Base-by-base conservation (phyloP, 2,329 filamentous ascomycete species). In the Fusarium foetens region DNA sequence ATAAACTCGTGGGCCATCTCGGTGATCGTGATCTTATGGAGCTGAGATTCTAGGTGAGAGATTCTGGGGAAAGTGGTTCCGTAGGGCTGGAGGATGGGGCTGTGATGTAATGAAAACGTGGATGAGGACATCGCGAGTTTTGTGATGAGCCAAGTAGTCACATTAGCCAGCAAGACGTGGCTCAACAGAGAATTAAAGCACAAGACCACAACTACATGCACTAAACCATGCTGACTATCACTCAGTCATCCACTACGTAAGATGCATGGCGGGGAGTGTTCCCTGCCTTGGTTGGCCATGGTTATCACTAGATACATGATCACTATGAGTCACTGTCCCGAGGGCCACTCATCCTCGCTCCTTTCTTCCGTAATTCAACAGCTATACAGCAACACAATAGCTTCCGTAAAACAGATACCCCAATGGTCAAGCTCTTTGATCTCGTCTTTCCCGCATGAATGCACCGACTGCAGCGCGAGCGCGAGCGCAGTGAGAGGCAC, bases 1-100 rank as follows among this genome's bases (percentile, higher is more conserved):
- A 60, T 55, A 73, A 43, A 49, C 62, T 71, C 62, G 70, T 73
- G 62, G 70, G 54, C 53, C 62, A 38, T 70, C 43, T 43, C 38
- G 21, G 7, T 33, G 55, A 54, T 63, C 41, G 8, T 16, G 66
- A 38, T 71, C 25, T 45, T 33, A 59, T 35, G 21, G 33, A 27
- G 42, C 16, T 52, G 19, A 19, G 17, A 35, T 41, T 41, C 25
- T 46, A 14, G 29, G 29, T 27, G 55, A 29, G 41, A 62, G n/a
- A 66, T 25, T 55, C 45, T 55, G 55, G 65, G 68, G 55, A 59
- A 62, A 16, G 39, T 46, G 53, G 70, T 4, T 57, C 49, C 25
- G 29, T 54, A 62, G 54, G 62, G 58, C 62, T 70, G 62, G 19
- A 12, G 19, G 7, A 57, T 61, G 53, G 54, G 42, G 53, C 17